Percentiles rank a stretch among this genome's conserved stretches.
Evolutionary conservation across 371 early-diverging fungal genomes (phyloP).

Genomic region (Syncephalis plumigaleata): DNA sequence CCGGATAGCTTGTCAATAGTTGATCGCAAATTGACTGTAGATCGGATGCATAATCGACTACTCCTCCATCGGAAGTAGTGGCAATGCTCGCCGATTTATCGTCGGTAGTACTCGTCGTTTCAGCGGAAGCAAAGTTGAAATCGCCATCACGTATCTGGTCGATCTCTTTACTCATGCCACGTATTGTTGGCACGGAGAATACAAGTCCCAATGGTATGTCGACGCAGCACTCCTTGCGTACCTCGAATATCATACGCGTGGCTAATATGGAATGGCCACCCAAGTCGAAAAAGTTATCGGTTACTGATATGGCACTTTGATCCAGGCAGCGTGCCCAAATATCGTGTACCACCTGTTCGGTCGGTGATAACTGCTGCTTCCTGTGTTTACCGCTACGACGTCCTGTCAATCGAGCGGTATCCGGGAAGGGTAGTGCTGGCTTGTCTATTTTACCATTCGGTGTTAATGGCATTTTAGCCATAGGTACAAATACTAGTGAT

Average conservation of each 20-base stretch:
- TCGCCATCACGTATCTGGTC: slow-evolving; percentile 33
- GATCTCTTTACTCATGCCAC: slow-evolving; percentile 64
- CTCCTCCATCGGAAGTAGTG: slow-evolving; percentile 20
- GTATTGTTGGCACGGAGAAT: slow-evolving; percentile 75
- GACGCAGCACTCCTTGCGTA: slow-evolving; percentile 66
- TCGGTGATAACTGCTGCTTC: slow-evolving; percentile 10
- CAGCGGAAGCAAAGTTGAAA: slow-evolving; percentile 23
- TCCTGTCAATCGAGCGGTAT: slow-evolving; percentile 51
- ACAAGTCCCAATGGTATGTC: slow-evolving; percentile 82
- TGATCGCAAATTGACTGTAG: slow-evolving; percentile 27
- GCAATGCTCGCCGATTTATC: slow-evolving; percentile 1
- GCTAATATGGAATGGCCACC: slow-evolving; percentile 96
- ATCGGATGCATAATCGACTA: slow-evolving; percentile 65
- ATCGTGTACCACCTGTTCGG: slow-evolving; percentile 46
- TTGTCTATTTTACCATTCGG: slow-evolving; percentile 96
- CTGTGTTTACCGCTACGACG: slow-evolving; percentile 6
- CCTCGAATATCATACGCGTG: slow-evolving; percentile 84
- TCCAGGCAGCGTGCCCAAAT: slow-evolving; percentile 72
- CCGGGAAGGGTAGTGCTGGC: slow-evolving; percentile 89
- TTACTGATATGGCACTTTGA: slow-evolving; percentile 37
- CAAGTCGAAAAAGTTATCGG: slow-evolving; percentile 87
- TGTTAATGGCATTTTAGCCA: slow-evolving; percentile 85
- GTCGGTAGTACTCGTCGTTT: slow-evolving; percentile 1
- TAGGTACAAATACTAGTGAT: slow-evolving; percentile 71
- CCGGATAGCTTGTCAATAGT: slow-evolving; percentile 15